phyloP scores from a whole-genome alignment of 2,329 filamentous ascomycete species.

The Monilinia laxa region DNA sequence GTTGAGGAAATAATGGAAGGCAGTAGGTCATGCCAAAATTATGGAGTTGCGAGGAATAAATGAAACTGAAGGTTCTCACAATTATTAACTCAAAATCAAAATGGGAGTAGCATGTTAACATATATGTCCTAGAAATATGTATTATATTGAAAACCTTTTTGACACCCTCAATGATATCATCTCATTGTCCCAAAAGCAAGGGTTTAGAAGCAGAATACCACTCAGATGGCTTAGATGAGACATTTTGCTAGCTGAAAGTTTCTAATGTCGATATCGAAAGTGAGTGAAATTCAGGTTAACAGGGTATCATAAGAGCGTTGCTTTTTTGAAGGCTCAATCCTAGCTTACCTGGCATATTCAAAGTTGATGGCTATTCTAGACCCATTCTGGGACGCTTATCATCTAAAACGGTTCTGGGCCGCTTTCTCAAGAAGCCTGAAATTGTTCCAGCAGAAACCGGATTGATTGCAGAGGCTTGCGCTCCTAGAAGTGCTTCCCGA shows the following conservation, averaged over 20 bases:
- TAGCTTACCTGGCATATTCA: not conserved
- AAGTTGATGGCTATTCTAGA: not conserved
- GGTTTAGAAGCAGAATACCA: not conserved
- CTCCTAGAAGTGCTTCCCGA: not conserved
- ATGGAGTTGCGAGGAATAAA: too few species aligned
- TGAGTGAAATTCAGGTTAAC: not conserved
- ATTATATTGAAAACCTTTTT: not conserved
- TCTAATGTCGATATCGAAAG: not conserved
- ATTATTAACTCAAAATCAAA: not conserved
- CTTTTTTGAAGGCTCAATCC: not conserved
- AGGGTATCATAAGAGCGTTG: too few species aligned
- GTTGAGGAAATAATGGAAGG: not conserved
- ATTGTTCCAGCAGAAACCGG: not conserved
- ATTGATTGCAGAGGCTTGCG: not conserved
- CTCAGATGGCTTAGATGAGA: not conserved
- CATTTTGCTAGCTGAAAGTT: not conserved
- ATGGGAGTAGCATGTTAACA: too few species aligned
- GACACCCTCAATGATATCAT: not conserved
- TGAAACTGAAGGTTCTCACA: not conserved
- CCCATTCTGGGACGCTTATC: slow-evolving; percentile 7
- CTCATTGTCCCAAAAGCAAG: not conserved
- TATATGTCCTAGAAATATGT: not conserved
- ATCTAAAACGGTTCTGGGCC: slow-evolving; percentile 1
- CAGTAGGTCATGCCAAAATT: not conserved
- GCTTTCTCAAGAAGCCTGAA: not conserved